Conservation (phyloP, 1,139 yeast genomes). For the Pichia sp. region DNA sequence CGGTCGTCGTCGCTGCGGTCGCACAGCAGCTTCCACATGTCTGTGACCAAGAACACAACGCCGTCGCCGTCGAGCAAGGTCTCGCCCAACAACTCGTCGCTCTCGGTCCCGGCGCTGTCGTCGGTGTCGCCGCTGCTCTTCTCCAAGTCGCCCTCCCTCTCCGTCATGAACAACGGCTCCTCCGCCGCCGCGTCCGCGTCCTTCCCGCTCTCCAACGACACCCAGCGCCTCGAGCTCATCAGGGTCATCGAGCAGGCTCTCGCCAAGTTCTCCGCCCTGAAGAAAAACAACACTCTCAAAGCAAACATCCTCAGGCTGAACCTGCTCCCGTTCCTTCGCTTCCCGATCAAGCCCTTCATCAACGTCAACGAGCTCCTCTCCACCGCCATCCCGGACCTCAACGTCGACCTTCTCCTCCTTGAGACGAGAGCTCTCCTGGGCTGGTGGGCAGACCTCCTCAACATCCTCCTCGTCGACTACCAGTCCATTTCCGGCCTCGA, state of each 20-base stretch:
- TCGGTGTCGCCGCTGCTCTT: slow-evolving; percentile 4
- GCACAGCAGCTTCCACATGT: slow-evolving; percentile 2
- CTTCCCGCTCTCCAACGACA: slow-evolving; percentile 8
- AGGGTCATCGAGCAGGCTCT: slow-evolving; percentile 45
- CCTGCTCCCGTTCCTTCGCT: slow-evolving; percentile 54
- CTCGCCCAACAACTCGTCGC: slow-evolving; percentile 10
- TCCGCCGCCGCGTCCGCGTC: not conserved
- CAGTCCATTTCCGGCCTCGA: slow-evolving; percentile 47
- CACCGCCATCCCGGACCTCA: slow-evolving; percentile 13
- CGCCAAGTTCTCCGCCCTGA: slow-evolving; percentile 47
- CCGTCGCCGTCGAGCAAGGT: not conserved
- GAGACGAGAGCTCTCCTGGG: slow-evolving; percentile 35
- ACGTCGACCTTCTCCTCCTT: slow-evolving; percentile 15
- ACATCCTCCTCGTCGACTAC: slow-evolving; percentile 35
- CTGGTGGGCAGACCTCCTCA: slow-evolving; percentile 65
- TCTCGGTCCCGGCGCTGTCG: slow-evolving; percentile 5
- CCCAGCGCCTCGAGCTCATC: slow-evolving; percentile 23
- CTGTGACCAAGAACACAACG: not conserved
- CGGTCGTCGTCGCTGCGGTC: slow-evolving; percentile 15
- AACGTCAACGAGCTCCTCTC: slow-evolving; percentile 10
- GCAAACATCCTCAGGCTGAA: slow-evolving; percentile 65
- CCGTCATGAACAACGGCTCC: not conserved
- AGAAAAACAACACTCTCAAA: slow-evolving; percentile 44
- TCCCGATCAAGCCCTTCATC: slow-evolving; percentile 11
- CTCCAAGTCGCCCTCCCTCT: slow-evolving; percentile 3